A percentile compares a stretch with the other conserved stretches of the same genome.
phyloP scores from a whole-genome alignment of 2,329 filamentous ascomycete genomes.

The Pseudocercospora fijiensis region DNA sequence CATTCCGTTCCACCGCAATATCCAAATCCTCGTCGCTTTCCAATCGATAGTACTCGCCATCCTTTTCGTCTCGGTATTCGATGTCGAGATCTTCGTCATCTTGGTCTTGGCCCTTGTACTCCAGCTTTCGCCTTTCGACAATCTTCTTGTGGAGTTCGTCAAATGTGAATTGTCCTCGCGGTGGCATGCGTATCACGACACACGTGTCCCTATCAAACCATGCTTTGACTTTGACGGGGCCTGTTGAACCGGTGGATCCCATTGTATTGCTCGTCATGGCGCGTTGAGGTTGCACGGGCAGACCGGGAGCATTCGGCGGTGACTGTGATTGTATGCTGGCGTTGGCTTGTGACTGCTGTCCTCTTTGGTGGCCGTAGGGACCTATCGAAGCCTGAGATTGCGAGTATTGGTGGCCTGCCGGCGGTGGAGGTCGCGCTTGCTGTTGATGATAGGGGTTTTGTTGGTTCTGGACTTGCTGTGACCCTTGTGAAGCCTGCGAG shows the following conservation, averaged over 20 bases:
- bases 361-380: constrained; percentile 21
- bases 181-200: constrained; percentile 84
- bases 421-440: constrained; percentile 27
- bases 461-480: constrained; percentile 25
- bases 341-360: constrained; percentile 20
- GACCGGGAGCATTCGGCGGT: constrained; percentile 18
- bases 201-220: constrained; percentile 84
- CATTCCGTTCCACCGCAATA: constrained; percentile 75
- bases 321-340: constrained; percentile 18
- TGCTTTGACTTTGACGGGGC: constrained; percentile 81
- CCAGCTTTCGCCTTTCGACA: constrained; percentile 75
- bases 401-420: constrained; percentile 32
- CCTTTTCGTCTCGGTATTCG: constrained; percentile 81
- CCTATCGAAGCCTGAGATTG: constrained; percentile 23
- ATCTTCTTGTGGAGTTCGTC: constrained; percentile 80
- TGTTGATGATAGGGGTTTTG: constrained; percentile 27
- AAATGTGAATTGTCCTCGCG: constrained; percentile 66
- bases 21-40: constrained; percentile 79
- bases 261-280: constrained; percentile 23
- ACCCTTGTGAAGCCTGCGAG: constrained; percentile 36
- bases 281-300: constrained; percentile 14
- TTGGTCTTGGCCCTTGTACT: constrained; percentile 39
- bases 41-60: constrained; percentile 70
- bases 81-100: constrained; percentile 63
- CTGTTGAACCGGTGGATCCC: constrained; percentile 27